phyloP scores from a whole-genome alignment of 176 grass and related monocot species.

The Leersia perrieri region DNA sequence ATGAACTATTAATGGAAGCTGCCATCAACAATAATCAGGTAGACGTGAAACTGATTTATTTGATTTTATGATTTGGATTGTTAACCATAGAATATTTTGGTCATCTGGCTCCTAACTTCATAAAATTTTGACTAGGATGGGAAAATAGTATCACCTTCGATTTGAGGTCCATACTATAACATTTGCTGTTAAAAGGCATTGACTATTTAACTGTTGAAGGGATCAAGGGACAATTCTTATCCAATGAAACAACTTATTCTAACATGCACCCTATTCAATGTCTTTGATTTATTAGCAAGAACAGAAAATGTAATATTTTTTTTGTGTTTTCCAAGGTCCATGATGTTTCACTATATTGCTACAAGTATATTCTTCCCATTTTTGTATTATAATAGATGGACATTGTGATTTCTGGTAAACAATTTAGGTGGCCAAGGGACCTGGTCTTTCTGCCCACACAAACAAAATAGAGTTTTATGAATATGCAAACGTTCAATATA shows the following conservation, averaged over 20 bases:
- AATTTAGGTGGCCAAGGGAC: not conserved
- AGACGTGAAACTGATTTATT: conserved; percentile 4
- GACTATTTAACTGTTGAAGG: not conserved
- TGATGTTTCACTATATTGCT: not conserved
- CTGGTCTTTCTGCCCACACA: not conserved
- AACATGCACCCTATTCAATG: not conserved
- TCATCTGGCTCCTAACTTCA: conserved; percentile 2
- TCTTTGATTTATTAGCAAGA: conserved; percentile 13
- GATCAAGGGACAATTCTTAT: conserved; percentile 9
- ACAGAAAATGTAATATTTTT: not conserved
- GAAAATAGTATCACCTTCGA: not conserved
- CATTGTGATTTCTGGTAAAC: not conserved
- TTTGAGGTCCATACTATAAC: conserved; percentile 13
- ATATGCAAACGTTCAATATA: not conserved
- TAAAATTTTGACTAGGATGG: not conserved
- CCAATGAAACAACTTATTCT: not conserved
- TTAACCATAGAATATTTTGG: conserved; percentile 7
- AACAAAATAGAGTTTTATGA: not conserved
- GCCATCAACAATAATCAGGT: conserved; percentile 92
- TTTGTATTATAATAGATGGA: not conserved
- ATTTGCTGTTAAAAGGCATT: conserved; percentile 18
- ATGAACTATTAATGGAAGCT: conserved; percentile 95
- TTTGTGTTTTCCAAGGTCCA: not conserved
- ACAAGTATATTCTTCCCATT: not conserved
- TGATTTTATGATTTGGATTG: conserved; percentile 2